Conservation (phyloP, 345 rosid species). For the Eucalyptus sp. region DNA sequence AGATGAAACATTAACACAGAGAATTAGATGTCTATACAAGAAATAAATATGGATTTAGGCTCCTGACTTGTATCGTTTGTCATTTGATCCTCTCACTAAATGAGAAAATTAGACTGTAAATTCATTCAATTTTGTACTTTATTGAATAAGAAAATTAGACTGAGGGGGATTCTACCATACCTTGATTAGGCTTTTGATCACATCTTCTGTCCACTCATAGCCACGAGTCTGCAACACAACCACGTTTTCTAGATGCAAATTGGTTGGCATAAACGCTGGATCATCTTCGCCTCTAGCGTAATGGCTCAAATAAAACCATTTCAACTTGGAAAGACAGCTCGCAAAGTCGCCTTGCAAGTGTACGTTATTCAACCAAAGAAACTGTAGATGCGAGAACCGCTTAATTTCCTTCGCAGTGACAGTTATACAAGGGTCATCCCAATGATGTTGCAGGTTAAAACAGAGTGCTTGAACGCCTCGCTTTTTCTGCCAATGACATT, state of each 20-base stretch:
- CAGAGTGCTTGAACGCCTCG: too few species aligned
- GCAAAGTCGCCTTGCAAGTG: accelerated
- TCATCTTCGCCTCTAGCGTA: accelerated
- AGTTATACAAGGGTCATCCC: too few species aligned
- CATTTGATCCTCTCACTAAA: neutral
- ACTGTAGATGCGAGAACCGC: accelerated
- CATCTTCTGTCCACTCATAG: neutral
- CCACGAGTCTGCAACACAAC: accelerated
- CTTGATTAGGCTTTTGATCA: neutral
- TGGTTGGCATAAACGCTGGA: neutral
- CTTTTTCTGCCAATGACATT: too few species aligned
- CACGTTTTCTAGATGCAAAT: neutral
- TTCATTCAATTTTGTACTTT: neutral
- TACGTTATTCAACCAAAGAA: accelerated
- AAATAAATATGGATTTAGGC: neutral
- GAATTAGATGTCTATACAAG: neutral
- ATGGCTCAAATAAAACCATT: accelerated
- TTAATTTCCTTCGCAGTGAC: neutral
- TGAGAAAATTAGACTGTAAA: neutral
- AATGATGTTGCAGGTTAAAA: too few species aligned
- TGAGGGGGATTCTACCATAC: neutral
- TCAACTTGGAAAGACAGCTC: neutral
- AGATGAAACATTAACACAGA: neutral
- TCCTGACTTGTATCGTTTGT: neutral
- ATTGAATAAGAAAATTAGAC: neutral